Evolutionary conservation across 441 rosid genomes (phyloP), one percentile per base, ranked within the genome.

Genomic region (Syzygium malaccense): DNA sequence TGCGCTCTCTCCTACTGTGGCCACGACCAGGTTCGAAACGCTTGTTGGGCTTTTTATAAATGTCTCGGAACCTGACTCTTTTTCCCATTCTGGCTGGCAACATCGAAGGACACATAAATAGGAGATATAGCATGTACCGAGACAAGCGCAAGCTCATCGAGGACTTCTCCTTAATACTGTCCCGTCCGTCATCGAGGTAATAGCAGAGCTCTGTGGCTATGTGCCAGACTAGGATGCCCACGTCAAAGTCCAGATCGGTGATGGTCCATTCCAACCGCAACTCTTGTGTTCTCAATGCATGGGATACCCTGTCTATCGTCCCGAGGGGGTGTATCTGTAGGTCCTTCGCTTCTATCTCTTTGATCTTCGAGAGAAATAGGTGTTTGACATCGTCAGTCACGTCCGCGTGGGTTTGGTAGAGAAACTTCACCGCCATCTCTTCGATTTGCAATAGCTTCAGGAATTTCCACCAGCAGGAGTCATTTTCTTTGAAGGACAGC

Each of bases 361-460:
- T 9, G 8, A 33, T 62, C 71, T 15, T 30, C 1, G 5, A n/a
- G 20, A 15, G 2, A 18, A 60, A 13, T 60, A 60, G 66, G 0
- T 0, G 0, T 28, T 28, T 28, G 32, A 26, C 0, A 26, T 58
- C 8, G 0, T 12, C 64, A 0, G 0, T 26, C 64, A 26, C 7
- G 0, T 1, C 0, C 30, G 0, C 30, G 0, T 10, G 30, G 64
- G 3, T 0, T 26, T 0, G 30, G 64, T 58, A 26, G 15, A 58
- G 64, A 58, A 26, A 58, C 0, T 58, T 58, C 30, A 58, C 30
- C 7, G 15, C 56, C 25, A 0, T 83, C 86, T 49, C 56, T 0
- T 83, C 86, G 1, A 83, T 1, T 1, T 3, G 19, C 32, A 1
- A 7, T 26, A 0, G 37, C 56, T 0, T 2, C 0, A 26, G 13